phyloP scores from a whole-genome alignment of 2,329 filamentous ascomycete genomes.

The Saccharata proteae region DNA sequence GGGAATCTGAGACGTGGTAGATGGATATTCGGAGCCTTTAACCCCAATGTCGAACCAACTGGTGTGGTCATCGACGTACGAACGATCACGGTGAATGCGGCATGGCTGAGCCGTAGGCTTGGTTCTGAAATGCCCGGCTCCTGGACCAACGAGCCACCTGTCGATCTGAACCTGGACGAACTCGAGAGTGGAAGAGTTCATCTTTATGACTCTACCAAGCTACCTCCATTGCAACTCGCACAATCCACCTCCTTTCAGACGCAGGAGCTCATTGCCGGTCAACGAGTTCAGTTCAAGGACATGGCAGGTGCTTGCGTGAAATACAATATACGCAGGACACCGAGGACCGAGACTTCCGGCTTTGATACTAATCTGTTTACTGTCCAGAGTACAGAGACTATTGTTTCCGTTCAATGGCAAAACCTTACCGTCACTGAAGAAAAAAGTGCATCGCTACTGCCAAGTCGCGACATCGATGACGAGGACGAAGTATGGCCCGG shows the following conservation, averaged over 20 bases:
- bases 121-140: conserved; percentile 12
- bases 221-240: conserved; percentile 15
- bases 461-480: conserved; percentile 40
- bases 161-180: conserved; percentile 23
- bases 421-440: conserved; percentile 40
- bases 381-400: conserved; percentile 36
- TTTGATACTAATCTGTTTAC: conserved; percentile 48
- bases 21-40: conserved; percentile 42
- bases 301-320: conserved; percentile 37
- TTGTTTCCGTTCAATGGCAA: conserved; percentile 47
- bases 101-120: conserved; percentile 40
- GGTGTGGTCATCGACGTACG: conserved; percentile 42
- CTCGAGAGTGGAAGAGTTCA: conserved; percentile 30
- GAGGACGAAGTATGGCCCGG: conserved; percentile 46
- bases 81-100: conserved; percentile 33
- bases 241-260: conserved; percentile 5
- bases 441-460: conserved; percentile 33
- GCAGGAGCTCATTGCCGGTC: conserved; percentile 29
- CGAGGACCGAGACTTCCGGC: conserved; percentile 36
- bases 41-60: conserved; percentile 35
- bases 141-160: conserved; percentile 18
- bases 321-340: conserved; percentile 36
- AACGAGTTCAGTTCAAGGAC: conserved; percentile 45
- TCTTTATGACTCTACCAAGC: conserved; percentile 27
- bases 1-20: conserved; percentile 38